A percentile compares a stretch with the other conserved stretches of the same genome.
Conservation (phyloP, 345 rosid genomes). For the Mercurialis annua region DNA sequence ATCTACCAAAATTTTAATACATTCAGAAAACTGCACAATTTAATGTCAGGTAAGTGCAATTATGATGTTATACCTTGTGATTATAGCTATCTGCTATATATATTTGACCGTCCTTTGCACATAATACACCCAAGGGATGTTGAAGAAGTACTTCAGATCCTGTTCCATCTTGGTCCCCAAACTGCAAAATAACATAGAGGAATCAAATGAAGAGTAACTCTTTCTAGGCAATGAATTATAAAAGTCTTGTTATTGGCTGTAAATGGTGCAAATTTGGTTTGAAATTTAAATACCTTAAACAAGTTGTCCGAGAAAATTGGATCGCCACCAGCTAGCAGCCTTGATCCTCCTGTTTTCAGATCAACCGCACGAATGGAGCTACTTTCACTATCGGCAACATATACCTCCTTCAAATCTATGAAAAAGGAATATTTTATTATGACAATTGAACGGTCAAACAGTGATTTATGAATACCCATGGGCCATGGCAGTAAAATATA, state of each 20-base stretch:
- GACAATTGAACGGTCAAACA: neutral
- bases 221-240: neutral
- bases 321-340: conserved; percentile 87
- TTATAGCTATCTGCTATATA: conserved; percentile 90
- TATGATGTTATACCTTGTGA: conserved; percentile 60
- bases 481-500: conserved; percentile 5
- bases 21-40: neutral
- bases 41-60: neutral
- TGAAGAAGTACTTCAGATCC: conserved; percentile 92
- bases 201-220: conserved; percentile 3
- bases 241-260: neutral
- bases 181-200: conserved; percentile 43
- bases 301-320: conserved; percentile 76
- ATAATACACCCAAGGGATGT: conserved; percentile 85
- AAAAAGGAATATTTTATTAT: conserved; percentile 5
- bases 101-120: conserved; percentile 64
- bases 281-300: conserved; percentile 54
- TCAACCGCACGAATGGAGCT: conserved; percentile 87
- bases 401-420: conserved; percentile 62
- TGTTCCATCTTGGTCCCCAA: conserved; percentile 85
- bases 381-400: conserved; percentile 92
- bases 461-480: neutral
- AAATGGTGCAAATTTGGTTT: neutral
- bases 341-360: conserved; percentile 82
- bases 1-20: neutral